Conservation (phyloP, 257 asterid species). For the Paraleonurus japonicus region DNA sequence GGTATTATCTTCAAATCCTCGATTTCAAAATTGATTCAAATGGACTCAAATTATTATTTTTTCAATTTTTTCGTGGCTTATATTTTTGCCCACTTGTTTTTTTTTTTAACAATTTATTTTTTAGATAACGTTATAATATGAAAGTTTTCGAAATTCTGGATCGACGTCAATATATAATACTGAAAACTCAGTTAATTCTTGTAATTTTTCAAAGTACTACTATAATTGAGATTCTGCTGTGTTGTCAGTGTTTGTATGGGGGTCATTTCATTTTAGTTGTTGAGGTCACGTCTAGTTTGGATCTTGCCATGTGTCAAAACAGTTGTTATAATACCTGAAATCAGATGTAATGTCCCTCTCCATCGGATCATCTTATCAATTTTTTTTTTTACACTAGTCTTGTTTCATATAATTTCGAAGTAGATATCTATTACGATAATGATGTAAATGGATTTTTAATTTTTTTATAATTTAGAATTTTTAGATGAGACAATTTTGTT, state of each 20-base stretch:
- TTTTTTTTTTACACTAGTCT: not conserved
- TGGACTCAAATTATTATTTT: too few relatives aligned
- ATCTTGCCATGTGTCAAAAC: not conserved
- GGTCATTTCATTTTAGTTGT: not conserved
- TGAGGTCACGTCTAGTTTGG: not conserved
- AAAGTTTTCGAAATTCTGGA: too few relatives aligned
- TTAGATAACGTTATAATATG: too few relatives aligned
- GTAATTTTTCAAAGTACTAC: not conserved
- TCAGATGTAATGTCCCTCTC: not conserved
- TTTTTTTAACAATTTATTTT: too few relatives aligned
- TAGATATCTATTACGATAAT: too few relatives aligned
- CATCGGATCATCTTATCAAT: not conserved
- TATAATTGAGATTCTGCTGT: not conserved
- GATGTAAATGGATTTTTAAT: too few relatives aligned
- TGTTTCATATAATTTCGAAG: not conserved
- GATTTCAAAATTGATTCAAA: too few relatives aligned
- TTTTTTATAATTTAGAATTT: too few relatives aligned
- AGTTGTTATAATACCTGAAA: not conserved
- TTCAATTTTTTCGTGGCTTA: too few relatives aligned
- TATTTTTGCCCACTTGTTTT: too few relatives aligned
- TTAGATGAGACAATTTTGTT: too few relatives aligned
- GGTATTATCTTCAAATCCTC: too few relatives aligned
- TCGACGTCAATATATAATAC: not conserved
- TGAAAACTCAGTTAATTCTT: not conserved
- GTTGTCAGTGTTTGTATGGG: not conserved